Percentiles rank a stretch among this genome's conserved stretches.
These are phyloP conservation scores for Lepidium didymum DNA, from an alignment of 345 rosid species.

Conservation along the genomic window DNA sequence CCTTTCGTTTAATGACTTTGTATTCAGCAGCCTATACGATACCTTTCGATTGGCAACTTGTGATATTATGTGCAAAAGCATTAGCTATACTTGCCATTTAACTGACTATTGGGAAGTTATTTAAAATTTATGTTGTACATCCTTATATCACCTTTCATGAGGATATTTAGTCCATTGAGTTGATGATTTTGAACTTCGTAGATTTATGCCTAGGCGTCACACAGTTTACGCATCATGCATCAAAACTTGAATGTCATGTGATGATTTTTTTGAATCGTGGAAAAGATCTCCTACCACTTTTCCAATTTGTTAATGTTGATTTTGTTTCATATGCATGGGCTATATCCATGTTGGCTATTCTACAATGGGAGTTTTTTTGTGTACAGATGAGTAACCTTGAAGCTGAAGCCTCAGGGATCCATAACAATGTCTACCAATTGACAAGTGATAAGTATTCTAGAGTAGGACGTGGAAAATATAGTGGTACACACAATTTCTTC, in stretches of 20 bases:
- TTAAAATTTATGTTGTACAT: background rate
- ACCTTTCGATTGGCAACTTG: background rate
- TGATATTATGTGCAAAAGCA: background rate
- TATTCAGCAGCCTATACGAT: background rate
- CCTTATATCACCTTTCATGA: background rate
- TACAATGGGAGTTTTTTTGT: constrained; percentile 6
- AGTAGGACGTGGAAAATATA: constrained; percentile 60
- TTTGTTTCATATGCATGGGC: background rate
- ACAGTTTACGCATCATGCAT: background rate
- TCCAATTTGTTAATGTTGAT: background rate
- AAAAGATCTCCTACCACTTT: background rate
- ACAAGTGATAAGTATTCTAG: constrained; percentile 59
- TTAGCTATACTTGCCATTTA: background rate
- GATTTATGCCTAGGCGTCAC: background rate
- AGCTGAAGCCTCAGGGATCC: constrained; percentile 67
- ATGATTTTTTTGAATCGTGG: background rate
- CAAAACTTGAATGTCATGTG: background rate
- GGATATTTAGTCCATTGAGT: background rate
- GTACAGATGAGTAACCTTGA: constrained; percentile 76
- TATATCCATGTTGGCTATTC: background rate
- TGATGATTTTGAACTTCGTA: background rate
- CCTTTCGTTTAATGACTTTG: background rate
- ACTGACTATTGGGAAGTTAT: background rate
- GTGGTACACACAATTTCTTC: constrained; percentile 43
- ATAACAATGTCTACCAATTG: constrained; percentile 54